These are phyloP conservation scores for Polytolypa hystricis DNA, from an alignment of 2,329 filamentous ascomycete genomes.

Conservation along the genomic window DNA sequence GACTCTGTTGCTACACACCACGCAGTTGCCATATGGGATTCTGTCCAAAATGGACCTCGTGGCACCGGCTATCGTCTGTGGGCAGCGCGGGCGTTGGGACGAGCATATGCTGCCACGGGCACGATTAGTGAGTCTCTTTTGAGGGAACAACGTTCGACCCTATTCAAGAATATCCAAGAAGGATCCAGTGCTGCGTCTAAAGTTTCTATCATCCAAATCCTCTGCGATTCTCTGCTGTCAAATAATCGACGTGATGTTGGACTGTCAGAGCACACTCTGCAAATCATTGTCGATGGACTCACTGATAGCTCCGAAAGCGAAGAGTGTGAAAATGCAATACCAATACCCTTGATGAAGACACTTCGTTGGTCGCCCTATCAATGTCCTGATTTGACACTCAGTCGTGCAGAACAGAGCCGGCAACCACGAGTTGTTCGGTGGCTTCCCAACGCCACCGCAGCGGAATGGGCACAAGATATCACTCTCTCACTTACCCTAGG, in stretches of 20 bases:
- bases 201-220: conserved; percentile 48
- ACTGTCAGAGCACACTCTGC: conserved; percentile 34
- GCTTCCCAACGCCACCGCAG: conserved; percentile 14
- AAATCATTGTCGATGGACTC: conserved; percentile 30
- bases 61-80: conserved; percentile 66
- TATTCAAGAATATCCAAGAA: conserved; percentile 6
- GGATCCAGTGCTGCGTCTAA: conserved; percentile 40
- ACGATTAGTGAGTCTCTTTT: conserved; percentile 41
- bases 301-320: conserved; percentile 19
- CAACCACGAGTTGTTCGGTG: conserved; percentile 11
- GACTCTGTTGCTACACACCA: conserved; percentile 54
- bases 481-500: conserved; percentile 46
- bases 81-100: conserved; percentile 74
- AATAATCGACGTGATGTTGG: conserved; percentile 40
- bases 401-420: conserved; percentile 13
- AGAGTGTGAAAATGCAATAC: conserved; percentile 27
- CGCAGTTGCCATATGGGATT: conserved; percentile 62
- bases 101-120: conserved; percentile 69
- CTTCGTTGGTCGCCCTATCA: conserved; percentile 33
- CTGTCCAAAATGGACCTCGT: conserved; percentile 53
- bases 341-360: conserved; percentile 26
- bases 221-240: conserved; percentile 52
- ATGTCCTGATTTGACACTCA: conserved; percentile 24
- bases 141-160: conserved; percentile 25
- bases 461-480: conserved; percentile 26